phyloP scores from a whole-genome alignment of 306 rosid genomes.

The Nissolia schottii region DNA sequence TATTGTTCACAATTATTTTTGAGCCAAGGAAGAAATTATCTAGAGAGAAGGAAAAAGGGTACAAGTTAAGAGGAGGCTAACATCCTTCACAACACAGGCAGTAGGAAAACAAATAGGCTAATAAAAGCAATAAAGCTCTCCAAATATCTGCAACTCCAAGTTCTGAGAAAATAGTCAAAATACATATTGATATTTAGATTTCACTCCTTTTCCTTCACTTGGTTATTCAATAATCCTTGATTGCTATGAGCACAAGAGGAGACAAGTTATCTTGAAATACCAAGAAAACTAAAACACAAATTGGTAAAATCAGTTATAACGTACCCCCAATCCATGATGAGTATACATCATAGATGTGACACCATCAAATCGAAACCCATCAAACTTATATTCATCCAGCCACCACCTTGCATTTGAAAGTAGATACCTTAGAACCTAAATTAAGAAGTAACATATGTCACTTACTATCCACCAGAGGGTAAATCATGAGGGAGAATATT shows the following conservation, averaged over 20 bases:
- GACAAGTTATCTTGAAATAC: conserved; percentile 11
- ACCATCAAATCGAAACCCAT: conserved; percentile 96
- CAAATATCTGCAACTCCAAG: conserved; percentile 5
- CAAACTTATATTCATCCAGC: conserved; percentile 96
- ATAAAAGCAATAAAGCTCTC: neutral
- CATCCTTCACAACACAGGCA: neutral
- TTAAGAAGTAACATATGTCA: conserved; percentile 19
- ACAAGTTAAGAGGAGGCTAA: neutral
- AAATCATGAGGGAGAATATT: neutral
- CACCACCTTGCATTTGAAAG: conserved; percentile 99
- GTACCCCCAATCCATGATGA: conserved; percentile 91
- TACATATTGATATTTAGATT: neutral
- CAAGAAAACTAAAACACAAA: neutral
- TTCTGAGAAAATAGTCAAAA: neutral
- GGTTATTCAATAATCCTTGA: neutral
- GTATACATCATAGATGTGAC: conserved; percentile 99
- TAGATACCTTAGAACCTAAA: conserved; percentile 84
- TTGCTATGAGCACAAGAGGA: neutral
- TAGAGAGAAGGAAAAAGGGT: neutral
- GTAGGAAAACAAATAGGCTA: neutral
- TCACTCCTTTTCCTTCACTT: neutral
- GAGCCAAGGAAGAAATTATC: neutral
- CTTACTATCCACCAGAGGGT: neutral
- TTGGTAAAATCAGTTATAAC: conserved; percentile 1
- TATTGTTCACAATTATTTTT: neutral